Evolutionary conservation across 1,284 basidiomycete genomes (phyloP), one percentile per base, ranked within the genome.

Genomic region (Leccinum fuscescens): DNA sequence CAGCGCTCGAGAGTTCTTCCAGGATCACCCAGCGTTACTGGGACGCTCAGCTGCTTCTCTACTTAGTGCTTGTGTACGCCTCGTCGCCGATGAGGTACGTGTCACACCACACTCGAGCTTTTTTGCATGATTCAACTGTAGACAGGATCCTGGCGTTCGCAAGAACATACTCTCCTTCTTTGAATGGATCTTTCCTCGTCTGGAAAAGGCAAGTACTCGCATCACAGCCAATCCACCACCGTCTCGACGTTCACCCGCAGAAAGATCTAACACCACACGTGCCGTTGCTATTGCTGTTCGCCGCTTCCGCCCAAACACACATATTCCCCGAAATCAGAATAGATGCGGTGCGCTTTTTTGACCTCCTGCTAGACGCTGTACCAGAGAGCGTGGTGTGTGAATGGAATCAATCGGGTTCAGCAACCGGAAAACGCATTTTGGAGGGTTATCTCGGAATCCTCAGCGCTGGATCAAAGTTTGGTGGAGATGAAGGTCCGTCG

Each of bases 321-420:
- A 97, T 99, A 60, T 96, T 95, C 73, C 94, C 94, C 8, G 93
- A 96, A 68, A 92, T 98, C 60, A 84, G 94, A 8, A 82, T 98
- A 50, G 96, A 98, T 71, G 94, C 94, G 1, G 82, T 96, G 63
- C 86, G 87, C 27, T 85, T 96, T 64, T 76, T 99, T 54, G 85
- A 93, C 68, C 74, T 97, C 14, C 82, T 95, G 37, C 80, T 98
- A 3, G 86, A 90, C 37, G 72, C 82, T 54, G 83, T 92, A 3
- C 93, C 94, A 1, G 78, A 81, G 14, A 77, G 82, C 8, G 84
- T 95, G 14, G 84, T 89, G 2, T 77, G 79, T 52, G 86, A 88
- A 2, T 94, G 92, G 90, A 81, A 81, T 50, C 77, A 78, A 52
- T 74, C 70, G 22, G 76, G 72, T 17, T 70, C 73, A 31, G 76